Base-by-base conservation (phyloP, 192 early-diverging fungal species). In the Jimgerdemannia flammicorona region DNA sequence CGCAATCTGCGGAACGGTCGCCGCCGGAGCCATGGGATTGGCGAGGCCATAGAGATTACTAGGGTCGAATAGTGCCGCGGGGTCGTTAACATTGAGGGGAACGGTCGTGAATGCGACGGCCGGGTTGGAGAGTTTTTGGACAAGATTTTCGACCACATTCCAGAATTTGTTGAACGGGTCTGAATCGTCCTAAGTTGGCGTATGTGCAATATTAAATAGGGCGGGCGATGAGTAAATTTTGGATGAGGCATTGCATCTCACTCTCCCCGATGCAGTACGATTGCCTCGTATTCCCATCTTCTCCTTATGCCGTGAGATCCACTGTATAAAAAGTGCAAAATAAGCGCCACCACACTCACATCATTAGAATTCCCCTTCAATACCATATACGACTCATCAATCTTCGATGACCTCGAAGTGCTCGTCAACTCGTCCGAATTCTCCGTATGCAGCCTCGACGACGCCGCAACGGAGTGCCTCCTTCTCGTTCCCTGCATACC, bases 161-260 rank as follows among this genome's bases (percentile, higher is more conserved):
- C 91, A 94, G 71, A 95, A 95, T 71, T 90, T 92, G 76, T 93
- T 90, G 78, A 95, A 95, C 9, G 92, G 93, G 83, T 93, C 93
- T n/a, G 89, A 81, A n/a, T 90, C 88, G 14, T 92, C 90, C 40
- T 89, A 14, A 14, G 49, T 59, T 59, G 49, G 14, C 14, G 49
- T 80, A 82, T 81, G 75, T 63, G 19, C n/a, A 2, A n/a, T 65
- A 40, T 54, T 40, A 10, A 40, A 70, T 19, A 43, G 64, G 59
- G 70, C 3, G 49, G 29, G 29, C 29, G 29, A 29, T 29, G 29
- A 29, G 29, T 29, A n/a, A n/a, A n/a, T n/a, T n/a, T 29, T 29
- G 29, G 29, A 29, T 1, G 1, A 29, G 29, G 29, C n/a, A n/a
- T n/a, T n/a, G n/a, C n/a, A n/a, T n/a, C n/a, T n/a, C n/a, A 29